phyloP scores from a whole-genome alignment of 108 stramenopile species.

The Conticribra guillardii region DNA sequence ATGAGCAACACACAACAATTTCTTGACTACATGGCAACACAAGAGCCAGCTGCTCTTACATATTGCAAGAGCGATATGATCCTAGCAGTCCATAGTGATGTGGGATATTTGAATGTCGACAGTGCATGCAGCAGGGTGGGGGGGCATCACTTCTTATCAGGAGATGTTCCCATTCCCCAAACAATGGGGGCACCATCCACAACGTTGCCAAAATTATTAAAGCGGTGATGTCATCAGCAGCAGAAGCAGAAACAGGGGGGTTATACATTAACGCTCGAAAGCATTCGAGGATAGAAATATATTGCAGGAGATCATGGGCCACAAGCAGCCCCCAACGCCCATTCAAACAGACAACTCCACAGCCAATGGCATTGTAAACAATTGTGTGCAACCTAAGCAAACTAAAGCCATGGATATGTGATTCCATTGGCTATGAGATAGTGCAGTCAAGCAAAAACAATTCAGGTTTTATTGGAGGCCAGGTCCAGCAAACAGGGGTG shows the following conservation, averaged over 20 bases:
- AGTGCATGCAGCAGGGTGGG: conserved; percentile 46
- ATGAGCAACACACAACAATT: conserved; percentile 29
- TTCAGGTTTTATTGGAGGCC: conserved; percentile 18
- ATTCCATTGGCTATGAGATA: too few relatives aligned
- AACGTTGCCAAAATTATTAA: conserved; percentile 29
- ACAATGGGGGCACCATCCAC: conserved; percentile 40
- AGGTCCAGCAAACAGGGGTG: not conserved
- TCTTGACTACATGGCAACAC: conserved; percentile 60
- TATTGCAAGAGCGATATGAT: conserved; percentile 50
- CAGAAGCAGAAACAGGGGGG: conserved; percentile 54
- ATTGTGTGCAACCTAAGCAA: conserved; percentile 46
- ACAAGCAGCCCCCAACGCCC: too few relatives aligned
- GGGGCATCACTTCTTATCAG: conserved; percentile 37
- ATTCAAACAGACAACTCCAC: conserved; percentile 49
- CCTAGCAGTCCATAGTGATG: too few relatives aligned
- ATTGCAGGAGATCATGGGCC: conserved; percentile 40
- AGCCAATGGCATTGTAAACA: conserved; percentile 51
- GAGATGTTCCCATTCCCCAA: conserved; percentile 5
- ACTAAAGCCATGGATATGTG: conserved; percentile 18
- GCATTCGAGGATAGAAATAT: conserved; percentile 19
- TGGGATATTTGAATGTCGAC: too few relatives aligned
- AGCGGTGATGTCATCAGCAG: conserved; percentile 37
- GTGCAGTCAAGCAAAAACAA: conserved; percentile 16
- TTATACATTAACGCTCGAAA: conserved; percentile 46
- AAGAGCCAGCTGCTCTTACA: conserved; percentile 43